phyloP scores from a whole-genome alignment of 2,329 filamentous ascomycete genomes.

The Ophiosphaerella narmari region DNA sequence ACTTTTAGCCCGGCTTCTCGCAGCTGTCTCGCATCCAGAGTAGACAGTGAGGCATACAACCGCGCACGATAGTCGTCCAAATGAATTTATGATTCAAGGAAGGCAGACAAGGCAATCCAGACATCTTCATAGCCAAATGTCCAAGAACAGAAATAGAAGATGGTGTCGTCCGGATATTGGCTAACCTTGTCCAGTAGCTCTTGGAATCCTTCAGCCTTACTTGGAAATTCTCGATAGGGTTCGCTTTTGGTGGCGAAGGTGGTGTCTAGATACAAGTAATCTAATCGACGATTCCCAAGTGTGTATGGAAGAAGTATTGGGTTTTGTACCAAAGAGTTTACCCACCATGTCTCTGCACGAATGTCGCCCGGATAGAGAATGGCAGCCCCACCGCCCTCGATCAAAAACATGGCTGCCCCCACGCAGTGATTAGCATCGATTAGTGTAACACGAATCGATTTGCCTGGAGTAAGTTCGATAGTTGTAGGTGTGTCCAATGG shows the following conservation, averaged over 20 bases:
- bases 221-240: slow-evolving; percentile 58
- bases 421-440: slow-evolving; percentile 92
- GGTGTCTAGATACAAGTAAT: slow-evolving; percentile 88
- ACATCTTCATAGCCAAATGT: slow-evolving; percentile 94
- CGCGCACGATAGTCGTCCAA: slow-evolving; percentile 79
- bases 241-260: slow-evolving; percentile 67
- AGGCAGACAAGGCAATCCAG: slow-evolving; percentile 78
- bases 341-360: slow-evolving; percentile 84
- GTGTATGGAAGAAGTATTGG: slow-evolving; percentile 78
- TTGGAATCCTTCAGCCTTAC: slow-evolving; percentile 73
- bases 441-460: slow-evolving; percentile 77
- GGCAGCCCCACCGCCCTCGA: slow-evolving; percentile 73
- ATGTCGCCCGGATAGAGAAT: slow-evolving; percentile 90
- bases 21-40: slow-evolving; percentile 25
- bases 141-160: slow-evolving; percentile 87
- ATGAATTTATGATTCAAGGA: slow-evolving; percentile 73
- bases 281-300: slow-evolving; percentile 55
- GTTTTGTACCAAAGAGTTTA: slow-evolving; percentile 72
- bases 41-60: slow-evolving; percentile 68
- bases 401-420: slow-evolving; percentile 89
- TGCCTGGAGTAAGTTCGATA: slow-evolving; percentile 73
- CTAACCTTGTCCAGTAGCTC: slow-evolving; percentile 73
- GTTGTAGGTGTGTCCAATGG: slow-evolving; percentile 78
- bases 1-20: slow-evolving; percentile 46
- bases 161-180: slow-evolving; percentile 71